Conservation (phyloP, 2,329 filamentous ascomycete species). For the Nothophaeocryptopus gaeumannii region DNA sequence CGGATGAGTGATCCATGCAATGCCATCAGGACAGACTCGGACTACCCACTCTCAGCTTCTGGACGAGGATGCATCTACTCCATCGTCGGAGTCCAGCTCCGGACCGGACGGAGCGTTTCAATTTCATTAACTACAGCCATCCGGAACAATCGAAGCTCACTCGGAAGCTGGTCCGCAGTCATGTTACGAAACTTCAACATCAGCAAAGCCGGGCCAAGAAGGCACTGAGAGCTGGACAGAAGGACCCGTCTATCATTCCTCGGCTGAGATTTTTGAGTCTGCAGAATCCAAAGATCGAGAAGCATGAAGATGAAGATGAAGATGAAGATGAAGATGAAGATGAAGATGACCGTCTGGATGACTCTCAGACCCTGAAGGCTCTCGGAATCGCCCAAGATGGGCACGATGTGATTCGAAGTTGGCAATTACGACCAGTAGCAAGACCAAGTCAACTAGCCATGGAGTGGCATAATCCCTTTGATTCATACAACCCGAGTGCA, state of each 20-base stretch:
- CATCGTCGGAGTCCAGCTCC: no score
- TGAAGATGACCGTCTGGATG: not conserved
- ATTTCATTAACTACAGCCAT: conserved; percentile 1
- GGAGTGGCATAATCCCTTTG: not conserved
- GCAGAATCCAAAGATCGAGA: not conserved
- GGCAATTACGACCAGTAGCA: not conserved
- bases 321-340: not conserved
- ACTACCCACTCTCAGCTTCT: no score
- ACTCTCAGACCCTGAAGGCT: not conserved
- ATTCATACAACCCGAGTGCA: not conserved
- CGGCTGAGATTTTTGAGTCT: not conserved
- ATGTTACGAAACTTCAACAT: conserved; percentile 5
- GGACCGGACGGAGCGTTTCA: no score
- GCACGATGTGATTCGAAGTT: not conserved
- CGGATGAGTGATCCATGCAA: no score
- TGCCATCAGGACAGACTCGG: no score
- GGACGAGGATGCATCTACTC: no score
- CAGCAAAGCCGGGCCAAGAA: not conserved
- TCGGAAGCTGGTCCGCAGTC: not conserved
- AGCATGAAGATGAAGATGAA: not conserved
- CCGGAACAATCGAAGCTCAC: not conserved
- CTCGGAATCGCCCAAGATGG: not conserved
- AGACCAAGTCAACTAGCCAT: not conserved
- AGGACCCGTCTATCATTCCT: not conserved
- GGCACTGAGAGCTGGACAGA: not conserved